Conservation (phyloP, 2,329 filamentous ascomycete genomes). For the Xylariales sp. region DNA sequence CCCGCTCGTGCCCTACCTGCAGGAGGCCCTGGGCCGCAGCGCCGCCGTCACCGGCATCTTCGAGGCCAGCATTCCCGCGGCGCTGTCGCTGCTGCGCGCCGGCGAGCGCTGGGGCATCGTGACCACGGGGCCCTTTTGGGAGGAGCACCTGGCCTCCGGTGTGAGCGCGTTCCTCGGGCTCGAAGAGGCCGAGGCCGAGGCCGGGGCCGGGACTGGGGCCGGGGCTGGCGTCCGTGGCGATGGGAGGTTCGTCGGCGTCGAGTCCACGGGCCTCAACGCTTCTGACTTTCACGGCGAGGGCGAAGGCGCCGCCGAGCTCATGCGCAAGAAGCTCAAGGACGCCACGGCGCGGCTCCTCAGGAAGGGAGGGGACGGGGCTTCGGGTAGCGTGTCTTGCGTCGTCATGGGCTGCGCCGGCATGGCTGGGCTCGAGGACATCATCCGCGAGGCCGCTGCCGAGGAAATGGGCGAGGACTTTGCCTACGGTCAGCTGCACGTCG, state of each 20-base stretch:
- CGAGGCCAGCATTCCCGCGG: conserved; percentile 70
- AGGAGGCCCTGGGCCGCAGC: conserved; percentile 22
- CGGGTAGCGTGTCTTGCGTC: conserved; percentile 66
- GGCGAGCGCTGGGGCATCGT: conserved; percentile 74
- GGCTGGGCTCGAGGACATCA: conserved; percentile 76
- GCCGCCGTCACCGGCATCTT: conserved; percentile 76
- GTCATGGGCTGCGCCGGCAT: conserved; percentile 90
- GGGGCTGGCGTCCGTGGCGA: conserved; percentile 23
- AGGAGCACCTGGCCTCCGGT: conserved; percentile 62
- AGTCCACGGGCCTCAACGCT: conserved; percentile 76
- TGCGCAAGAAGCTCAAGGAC: conserved; percentile 61
- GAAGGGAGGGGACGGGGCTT: conserved; percentile 41
- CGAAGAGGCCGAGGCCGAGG: conserved; percentile 13
- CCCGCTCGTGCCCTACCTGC: conserved; percentile 62
- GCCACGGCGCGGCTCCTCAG: conserved; percentile 65
- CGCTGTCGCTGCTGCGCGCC: conserved; percentile 47
- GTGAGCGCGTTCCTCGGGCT: conserved; percentile 61
- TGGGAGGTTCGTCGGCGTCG: conserved; percentile 69
- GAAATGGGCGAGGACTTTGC: conserved; percentile 58
- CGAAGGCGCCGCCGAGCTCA: conserved; percentile 56
- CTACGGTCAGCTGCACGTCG: conserved; percentile 53
- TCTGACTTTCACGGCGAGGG: conserved; percentile 72
- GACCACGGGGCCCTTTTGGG: conserved; percentile 83
- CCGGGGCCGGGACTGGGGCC: conserved; percentile 14
- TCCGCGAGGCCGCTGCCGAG: conserved; percentile 64